Evolutionary conservation across 2,329 filamentous ascomycete species (phyloP), one percentile per base, ranked within the genome.

Genomic region (Monosporascus sp.): DNA sequence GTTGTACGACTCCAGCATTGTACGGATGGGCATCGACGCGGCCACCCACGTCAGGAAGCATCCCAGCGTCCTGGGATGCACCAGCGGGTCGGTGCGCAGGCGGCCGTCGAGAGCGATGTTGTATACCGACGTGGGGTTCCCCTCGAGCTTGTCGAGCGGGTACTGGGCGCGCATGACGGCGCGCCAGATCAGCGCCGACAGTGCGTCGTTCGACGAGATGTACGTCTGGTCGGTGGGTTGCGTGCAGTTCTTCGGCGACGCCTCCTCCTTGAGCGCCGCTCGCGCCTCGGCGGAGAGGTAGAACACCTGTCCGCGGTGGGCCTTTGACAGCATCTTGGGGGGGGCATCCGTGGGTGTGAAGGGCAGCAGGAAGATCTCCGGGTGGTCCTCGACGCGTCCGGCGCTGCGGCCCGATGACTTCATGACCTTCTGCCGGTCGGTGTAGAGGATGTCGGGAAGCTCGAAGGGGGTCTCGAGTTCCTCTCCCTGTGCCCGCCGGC

Each of bases 51-150:
- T 70, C 11, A 74, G 62, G 52, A 72, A 73, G 51, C 71, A 72
- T 7, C 72, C 72, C 24, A 73, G 60, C 0, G 70, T 71, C 2
- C 63, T 60, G 2, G 67, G 65, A 49, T 72, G 67, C 3, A 74
- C 59, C 0, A 60, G 64, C 18, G 66, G 68, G 45, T 66, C 60
- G 4, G 71, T 68, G 7, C 68, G 68, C n/a, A 57, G 56, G 4
- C 71, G 66, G 4, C 67, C 68, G 52, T 74, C 67, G 36, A 74
- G 63, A 2, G 72, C 68, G 43, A 74, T 67, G 41, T 70, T 68
- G 54, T 72, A 68, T 3, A 69, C 60, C 1, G 70, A 73, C 0
- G 61, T 58, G 7, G 66, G 66, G 45, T 70, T 63, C 5, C 61
- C 64, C 35, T 68, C 58, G 3, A 74, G 56, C 7, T 59, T 53